Evolutionary conservation across 208 protist species (phyloP).

Genomic region (Willaertia magna): DNA sequence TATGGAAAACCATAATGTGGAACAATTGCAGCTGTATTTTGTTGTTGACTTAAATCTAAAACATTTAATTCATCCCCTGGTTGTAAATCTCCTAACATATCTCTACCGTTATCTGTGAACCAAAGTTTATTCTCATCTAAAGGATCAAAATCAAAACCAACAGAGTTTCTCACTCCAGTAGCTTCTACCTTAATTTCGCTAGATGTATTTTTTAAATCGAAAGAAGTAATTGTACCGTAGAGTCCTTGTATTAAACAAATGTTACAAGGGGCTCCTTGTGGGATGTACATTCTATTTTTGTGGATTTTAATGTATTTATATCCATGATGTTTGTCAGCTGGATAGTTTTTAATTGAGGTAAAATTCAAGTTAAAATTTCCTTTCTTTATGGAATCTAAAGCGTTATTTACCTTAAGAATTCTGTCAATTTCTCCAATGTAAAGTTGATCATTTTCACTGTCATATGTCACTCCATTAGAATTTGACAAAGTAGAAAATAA

Average conservation of each 20-base stretch:
- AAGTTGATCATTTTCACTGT: not conserved
- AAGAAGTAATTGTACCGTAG: not conserved
- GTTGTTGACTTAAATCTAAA: not conserved
- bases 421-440: not conserved
- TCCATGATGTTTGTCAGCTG: not conserved
- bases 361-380: too few species aligned
- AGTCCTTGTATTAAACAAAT: not conserved
- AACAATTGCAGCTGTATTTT: not conserved
- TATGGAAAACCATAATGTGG: not conserved
- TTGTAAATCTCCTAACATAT: not conserved
- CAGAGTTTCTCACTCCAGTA: not conserved
- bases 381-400: not conserved
- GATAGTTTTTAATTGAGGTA: not conserved
- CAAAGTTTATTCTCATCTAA: not conserved
- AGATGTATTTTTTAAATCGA: not conserved
- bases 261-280: not conserved
- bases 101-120: conserved; percentile 5
- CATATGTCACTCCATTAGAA: not conserved
- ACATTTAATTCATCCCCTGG: not conserved
- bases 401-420: not conserved
- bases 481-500: too few species aligned
- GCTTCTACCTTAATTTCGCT: not conserved
- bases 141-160: not conserved
- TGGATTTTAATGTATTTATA: not conserved
- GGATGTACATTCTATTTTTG: not conserved